Base-by-base conservation (phyloP, 108 stramenopile genomes). In the Nitzschia sp. region DNA sequence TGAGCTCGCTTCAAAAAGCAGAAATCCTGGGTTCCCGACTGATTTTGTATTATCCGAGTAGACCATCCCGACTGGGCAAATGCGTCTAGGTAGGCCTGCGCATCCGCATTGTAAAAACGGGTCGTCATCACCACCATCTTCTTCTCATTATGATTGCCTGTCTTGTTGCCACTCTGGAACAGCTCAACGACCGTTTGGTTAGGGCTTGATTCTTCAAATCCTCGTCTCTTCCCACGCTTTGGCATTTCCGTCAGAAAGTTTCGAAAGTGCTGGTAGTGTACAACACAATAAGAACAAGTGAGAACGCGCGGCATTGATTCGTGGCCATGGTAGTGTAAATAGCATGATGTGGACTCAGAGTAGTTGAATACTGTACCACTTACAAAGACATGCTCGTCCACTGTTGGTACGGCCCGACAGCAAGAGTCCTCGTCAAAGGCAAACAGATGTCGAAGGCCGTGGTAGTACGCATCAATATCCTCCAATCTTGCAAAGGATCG, bases 21-120 rank as follows among this genome's bases (percentile, higher is more conserved):
- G 67, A 87, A 87, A 47, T 87, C 86, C 34, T 81, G 80, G 29
- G 66, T 36, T 17, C 69, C 77, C 11, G 67, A 63, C 31, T 80
- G 78, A 28, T 62, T 62, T 8, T 35, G 34, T 11, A 84, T 46
- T 1, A 80, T 45, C 25, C 83, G 71, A 4, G 73, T 81, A 30
- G 56, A n/a, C 8, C 77, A 59, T 22, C 77, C 78, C 19, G 48
- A 74, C 15, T 59, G 35, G 9, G 68, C 21, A 30, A 86, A 30
- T 4, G 78, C 80, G 6, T 65, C 27, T 0, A 76, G 58, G 45
- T 76, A 69, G 13, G 44, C 17, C n/a, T 73, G 23, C 31, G 66
- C 74, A 11, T 35, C 58, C 15, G 38, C 46, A 75, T 54, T 69
- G 38, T 11, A 46, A 47, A 38, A 69, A 27, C 76, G 36, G n/a